Evolutionary conservation across 768 basidiomycete genomes (phyloP).

Genomic region (Scleroderma bovista): DNA sequence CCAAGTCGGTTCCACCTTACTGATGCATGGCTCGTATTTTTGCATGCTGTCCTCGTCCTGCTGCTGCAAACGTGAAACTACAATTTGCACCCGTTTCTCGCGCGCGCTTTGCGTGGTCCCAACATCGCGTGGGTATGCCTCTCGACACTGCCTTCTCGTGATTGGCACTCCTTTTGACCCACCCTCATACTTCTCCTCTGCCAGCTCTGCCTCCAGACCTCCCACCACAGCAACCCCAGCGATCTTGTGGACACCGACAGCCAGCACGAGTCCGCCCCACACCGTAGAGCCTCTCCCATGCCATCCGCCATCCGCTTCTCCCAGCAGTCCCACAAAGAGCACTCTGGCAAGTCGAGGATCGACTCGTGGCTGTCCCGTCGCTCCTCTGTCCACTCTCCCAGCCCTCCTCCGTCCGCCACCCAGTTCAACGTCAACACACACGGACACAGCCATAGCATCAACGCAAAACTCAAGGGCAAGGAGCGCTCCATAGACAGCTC

Average conservation of each 20-base stretch:
- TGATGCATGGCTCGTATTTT: neutral
- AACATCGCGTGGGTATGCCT: slow-evolving; percentile 12
- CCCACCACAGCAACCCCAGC: neutral
- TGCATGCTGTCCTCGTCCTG: neutral
- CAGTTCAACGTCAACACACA: neutral
- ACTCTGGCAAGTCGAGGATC: slow-evolving; percentile 2
- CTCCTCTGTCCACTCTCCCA: slow-evolving; percentile 10
- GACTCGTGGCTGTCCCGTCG: slow-evolving; percentile 19
- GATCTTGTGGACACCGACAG: neutral
- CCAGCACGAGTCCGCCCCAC: neutral
- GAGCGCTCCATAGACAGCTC: slow-evolving; percentile 8
- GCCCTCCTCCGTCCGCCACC: neutral
- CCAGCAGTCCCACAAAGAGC: slow-evolving; percentile 7
- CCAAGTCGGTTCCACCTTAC: neutral
- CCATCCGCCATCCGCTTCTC: slow-evolving; percentile 9
- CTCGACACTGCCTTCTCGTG: neutral
- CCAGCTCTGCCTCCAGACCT: slow-evolving; percentile 12
- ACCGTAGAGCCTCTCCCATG: slow-evolving; percentile 11
- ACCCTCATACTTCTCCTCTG: neutral
- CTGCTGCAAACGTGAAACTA: neutral
- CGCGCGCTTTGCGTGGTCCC: neutral
- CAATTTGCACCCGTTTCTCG: neutral
- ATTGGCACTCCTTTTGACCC: slow-evolving; percentile 6
- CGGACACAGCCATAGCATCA: neutral
- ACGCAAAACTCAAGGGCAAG: slow-evolving; percentile 11